A percentile compares a stretch with the other conserved stretches of the same genome.
Conservation (phyloP, 148 eudicot species). For the Talinum fruticosum region DNA sequence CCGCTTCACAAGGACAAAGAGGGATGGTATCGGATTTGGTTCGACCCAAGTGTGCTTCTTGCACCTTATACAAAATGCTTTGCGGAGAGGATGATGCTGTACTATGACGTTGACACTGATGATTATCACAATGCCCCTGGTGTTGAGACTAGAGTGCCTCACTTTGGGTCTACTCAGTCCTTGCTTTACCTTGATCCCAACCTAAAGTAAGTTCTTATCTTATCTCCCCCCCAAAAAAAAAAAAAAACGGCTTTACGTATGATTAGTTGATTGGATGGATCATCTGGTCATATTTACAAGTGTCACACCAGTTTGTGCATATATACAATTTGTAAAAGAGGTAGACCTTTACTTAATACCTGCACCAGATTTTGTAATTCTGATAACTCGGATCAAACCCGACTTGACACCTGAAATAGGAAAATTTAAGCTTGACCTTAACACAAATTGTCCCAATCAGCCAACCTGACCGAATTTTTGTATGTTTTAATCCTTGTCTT, state of each 20-base stretch:
- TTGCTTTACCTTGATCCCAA: constrained; percentile 72
- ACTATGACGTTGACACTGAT: constrained; percentile 57
- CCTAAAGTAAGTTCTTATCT: constrained; percentile 51
- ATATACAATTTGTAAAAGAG: neutral
- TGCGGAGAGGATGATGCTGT: constrained; percentile 66
- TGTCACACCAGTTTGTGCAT: neutral
- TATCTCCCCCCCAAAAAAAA: neutral
- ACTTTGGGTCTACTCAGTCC: constrained; percentile 60
- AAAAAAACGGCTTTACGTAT: too few species aligned
- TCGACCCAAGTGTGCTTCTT: constrained; percentile 60
- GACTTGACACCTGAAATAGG: neutral
- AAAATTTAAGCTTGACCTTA: neutral
- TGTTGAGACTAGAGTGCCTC: constrained; percentile 66
- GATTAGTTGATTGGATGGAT: too few species aligned
- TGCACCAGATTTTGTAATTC: too few species aligned
- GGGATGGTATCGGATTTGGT: constrained; percentile 96
- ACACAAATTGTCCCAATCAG: neutral
- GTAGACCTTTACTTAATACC: neutral
- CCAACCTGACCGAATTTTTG: neutral
- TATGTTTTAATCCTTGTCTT: too few species aligned
- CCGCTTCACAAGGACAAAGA: constrained; percentile 39
- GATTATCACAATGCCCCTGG: constrained; percentile 89
- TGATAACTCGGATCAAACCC: neutral
- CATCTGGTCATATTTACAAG: neutral
- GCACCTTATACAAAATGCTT: constrained; percentile 79